Evolutionary conservation across 345 rosid genomes (phyloP).

Genomic region (Eucalyptus viminalis): DNA sequence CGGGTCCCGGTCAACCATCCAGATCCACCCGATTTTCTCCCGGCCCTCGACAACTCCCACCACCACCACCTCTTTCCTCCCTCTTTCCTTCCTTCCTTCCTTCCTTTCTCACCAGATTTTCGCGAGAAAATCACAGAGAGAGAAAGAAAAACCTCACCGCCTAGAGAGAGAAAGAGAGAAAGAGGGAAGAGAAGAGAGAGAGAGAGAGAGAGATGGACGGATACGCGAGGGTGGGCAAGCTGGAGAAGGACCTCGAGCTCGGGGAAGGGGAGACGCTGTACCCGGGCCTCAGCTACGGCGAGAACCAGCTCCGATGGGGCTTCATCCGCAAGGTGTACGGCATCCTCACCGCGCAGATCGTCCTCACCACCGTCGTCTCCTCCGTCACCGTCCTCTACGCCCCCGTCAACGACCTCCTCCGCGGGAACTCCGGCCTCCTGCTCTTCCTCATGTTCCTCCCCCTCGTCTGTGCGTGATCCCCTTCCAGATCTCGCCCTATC

Average conservation of each 20-base stretch:
- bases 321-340: slow-evolving; percentile 90
- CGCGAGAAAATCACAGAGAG: background rate
- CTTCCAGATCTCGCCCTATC: background rate
- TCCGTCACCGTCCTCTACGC: slow-evolving; percentile 51
- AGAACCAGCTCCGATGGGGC: slow-evolving; percentile 91
- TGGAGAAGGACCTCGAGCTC: slow-evolving; percentile 33
- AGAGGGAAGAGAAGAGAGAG: background rate
- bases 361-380: slow-evolving; percentile 75
- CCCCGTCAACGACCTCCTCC: slow-evolving; percentile 57
- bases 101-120: background rate
- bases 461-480: slow-evolving; percentile 44
- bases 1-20: background rate
- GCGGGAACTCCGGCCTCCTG: slow-evolving; percentile 62
- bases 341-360: slow-evolving; percentile 68
- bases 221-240: slow-evolving; percentile 33
- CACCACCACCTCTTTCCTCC: background rate
- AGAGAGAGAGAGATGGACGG: slow-evolving; percentile 33
- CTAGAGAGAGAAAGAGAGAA: background rate
- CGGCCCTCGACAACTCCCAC: background rate
- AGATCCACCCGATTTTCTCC: background rate
- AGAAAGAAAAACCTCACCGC: background rate
- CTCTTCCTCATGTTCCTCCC: slow-evolving; percentile 66
- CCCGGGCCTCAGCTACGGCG: slow-evolving; percentile 75
- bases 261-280: slow-evolving; percentile 60
- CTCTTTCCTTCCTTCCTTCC: background rate